A percentile compares a stretch with the other conserved stretches of the same genome.
phyloP scores from a whole-genome alignment of 495 filamentous ascomycete genomes.

The Penicillium coprophilum region DNA sequence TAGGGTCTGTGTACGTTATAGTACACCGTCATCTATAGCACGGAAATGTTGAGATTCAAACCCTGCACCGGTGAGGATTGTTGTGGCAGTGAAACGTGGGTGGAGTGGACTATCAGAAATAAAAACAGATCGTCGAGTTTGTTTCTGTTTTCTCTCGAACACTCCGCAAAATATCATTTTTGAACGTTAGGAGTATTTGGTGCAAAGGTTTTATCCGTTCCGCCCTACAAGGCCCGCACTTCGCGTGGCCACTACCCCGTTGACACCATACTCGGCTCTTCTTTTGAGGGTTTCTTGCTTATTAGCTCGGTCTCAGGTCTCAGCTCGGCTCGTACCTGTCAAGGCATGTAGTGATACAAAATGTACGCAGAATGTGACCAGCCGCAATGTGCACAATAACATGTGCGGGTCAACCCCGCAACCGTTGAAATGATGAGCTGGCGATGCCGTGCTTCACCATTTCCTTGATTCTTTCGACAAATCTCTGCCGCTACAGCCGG shows the following conservation, averaged over 20 bases:
- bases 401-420: constrained; percentile 31
- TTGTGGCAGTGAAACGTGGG: constrained; percentile 32
- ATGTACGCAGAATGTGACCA: background rate
- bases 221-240: background rate
- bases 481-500: constrained; percentile 18
- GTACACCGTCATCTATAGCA: constrained; percentile 17
- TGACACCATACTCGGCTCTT: background rate
- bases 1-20: constrained; percentile 1
- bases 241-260: background rate
- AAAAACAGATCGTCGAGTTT: constrained; percentile 1
- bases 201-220: background rate
- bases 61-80: constrained; percentile 24
- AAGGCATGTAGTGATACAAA: constrained; percentile 4
- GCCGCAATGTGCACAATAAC: background rate
- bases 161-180: background rate
- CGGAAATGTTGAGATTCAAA: constrained; percentile 1
- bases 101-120: constrained; percentile 10
- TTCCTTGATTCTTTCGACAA: constrained; percentile 23
- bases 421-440: constrained; percentile 31
- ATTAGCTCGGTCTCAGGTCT: background rate
- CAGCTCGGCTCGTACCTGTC: constrained; percentile 18
- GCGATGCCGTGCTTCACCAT: constrained; percentile 23
- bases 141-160: background rate
- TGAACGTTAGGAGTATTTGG: no score
- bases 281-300: background rate